Evolutionary conservation across 2,329 filamentous ascomycete genomes (phyloP).

Genomic region (Chalara sp.): DNA sequence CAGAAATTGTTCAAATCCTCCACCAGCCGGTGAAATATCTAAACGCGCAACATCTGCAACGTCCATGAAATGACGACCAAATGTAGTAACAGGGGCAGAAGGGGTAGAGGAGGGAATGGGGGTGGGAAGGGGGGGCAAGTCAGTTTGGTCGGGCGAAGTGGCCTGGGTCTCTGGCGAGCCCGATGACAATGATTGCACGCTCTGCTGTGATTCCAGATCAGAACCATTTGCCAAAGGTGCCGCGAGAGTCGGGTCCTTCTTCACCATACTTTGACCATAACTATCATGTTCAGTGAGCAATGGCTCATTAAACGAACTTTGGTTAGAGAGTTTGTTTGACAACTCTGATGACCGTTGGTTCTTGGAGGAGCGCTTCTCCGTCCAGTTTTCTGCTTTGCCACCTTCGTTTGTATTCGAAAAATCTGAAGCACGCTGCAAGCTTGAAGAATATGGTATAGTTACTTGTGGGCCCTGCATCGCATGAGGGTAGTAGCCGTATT

Average conservation of each 20-base stretch:
- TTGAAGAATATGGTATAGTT: constrained; percentile 38
- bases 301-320: constrained; percentile 14
- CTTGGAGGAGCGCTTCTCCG: constrained; percentile 22
- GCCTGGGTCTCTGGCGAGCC: constrained; percentile 11
- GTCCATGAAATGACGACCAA: constrained; percentile 16
- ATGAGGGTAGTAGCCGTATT: constrained; percentile 35
- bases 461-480: constrained; percentile 40
- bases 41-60: constrained; percentile 21
- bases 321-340: constrained; percentile 22
- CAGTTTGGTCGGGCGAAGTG: constrained; percentile 12
- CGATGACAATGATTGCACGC: constrained; percentile 7
- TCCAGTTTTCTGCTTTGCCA: constrained; percentile 11
- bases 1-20: constrained; percentile 57
- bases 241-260: constrained; percentile 11
- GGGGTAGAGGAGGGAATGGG: constrained; percentile 23
- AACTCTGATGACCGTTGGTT: constrained; percentile 14
- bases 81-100: constrained; percentile 22
- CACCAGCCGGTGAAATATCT: constrained; percentile 63
- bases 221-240: constrained; percentile 10
- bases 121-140: constrained; percentile 16
- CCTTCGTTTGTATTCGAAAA: constrained; percentile 11
- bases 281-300: constrained; percentile 14
- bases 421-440: constrained; percentile 7
- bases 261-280: constrained; percentile 12
- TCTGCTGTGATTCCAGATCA: constrained; percentile 13